Base-by-base conservation (phyloP, 2,329 filamentous ascomycete genomes). In the Diaporthe sp. region DNA sequence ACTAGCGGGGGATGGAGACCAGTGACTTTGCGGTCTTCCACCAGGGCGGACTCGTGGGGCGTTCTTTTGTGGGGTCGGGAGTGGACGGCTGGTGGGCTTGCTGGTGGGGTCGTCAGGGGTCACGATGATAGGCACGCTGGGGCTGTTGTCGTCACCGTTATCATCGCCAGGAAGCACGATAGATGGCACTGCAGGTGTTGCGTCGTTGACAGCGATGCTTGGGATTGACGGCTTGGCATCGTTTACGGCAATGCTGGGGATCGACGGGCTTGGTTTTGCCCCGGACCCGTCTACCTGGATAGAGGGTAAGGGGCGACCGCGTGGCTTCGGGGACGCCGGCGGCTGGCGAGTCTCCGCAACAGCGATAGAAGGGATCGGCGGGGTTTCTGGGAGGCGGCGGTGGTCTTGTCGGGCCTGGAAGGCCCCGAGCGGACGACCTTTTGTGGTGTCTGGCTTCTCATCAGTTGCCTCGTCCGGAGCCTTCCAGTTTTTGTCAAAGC, bases 401-500 rank as follows among this genome's bases (percentile, higher is more conserved):
- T 79, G 80, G 81, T 78, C 77, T 80, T 79, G 79, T 79, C 79
- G 79, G 77, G 72, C 75, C 76, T 77, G 77, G 77, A 75, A 77
- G 76, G 72, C 72, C 73, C 76, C 68, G 76, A 71, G 72, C 72
- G 67, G 75, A 76, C 75, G 67, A 75, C 75, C 75, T 51, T 76
- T 76, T 72, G 62, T 62, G 75, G 72, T 76, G 84, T 89, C 88
- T 86, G 90, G 87, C 85, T 93, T 94, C 87, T 91, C 85, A 91
- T 95, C 93, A 89, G 94, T 89, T 84, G 87, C 88, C 87, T 90
- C 88, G 83, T 94, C 92, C 83, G 92, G 91, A 82, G 92, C 90
- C 88, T 92, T 94, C 92, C 95, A 98, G 83, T 93, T 91, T 81
- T 91, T 91, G 85, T 98, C 91, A 89, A 98, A 98, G 90, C 96